Evolutionary conservation across 1,284 basidiomycete genomes (phyloP).

Genomic region (Boletus nobilissimus): DNA sequence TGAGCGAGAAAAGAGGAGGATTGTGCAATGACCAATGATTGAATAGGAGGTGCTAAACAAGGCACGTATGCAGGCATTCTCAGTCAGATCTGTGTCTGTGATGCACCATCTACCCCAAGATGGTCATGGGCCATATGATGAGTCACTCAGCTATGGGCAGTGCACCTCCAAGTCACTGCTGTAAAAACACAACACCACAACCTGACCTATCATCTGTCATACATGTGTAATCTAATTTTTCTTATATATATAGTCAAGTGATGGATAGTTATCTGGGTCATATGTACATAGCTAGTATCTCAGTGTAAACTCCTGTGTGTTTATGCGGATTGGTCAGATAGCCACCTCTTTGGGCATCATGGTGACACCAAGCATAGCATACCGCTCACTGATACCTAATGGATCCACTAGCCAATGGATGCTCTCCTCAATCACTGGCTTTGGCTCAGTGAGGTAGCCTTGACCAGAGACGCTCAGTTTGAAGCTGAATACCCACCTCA

Average conservation of each 20-base stretch:
- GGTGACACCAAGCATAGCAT: slow-evolving; percentile 69
- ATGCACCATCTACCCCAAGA: too few species aligned
- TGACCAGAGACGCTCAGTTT: slow-evolving; percentile 65
- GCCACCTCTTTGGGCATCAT: neutral
- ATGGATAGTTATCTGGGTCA: neutral
- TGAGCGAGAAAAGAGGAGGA: too few species aligned
- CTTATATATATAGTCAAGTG: neutral
- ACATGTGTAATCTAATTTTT: neutral
- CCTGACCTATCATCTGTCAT: too few species aligned
- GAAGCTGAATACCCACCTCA: slow-evolving; percentile 73
- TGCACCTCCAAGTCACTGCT: too few species aligned
- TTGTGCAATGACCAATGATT: too few species aligned
- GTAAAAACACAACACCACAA: too few species aligned
- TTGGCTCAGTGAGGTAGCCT: slow-evolving; percentile 59
- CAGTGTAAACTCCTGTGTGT: neutral
- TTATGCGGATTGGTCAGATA: neutral
- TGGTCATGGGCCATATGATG: too few species aligned
- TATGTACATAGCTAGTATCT: too few species aligned
- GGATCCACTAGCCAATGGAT: slow-evolving; percentile 68
- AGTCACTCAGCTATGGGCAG: too few species aligned
- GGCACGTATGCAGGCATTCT: too few species aligned
- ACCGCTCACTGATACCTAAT: slow-evolving; percentile 73
- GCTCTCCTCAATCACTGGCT: slow-evolving; percentile 58
- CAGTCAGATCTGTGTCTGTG: too few species aligned
- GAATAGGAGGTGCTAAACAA: too few species aligned